A percentile compares a stretch with the other conserved stretches of the same genome.
Conservation (phyloP, 2,329 filamentous ascomycete genomes). For the Acephala macrosclerotiorum region DNA sequence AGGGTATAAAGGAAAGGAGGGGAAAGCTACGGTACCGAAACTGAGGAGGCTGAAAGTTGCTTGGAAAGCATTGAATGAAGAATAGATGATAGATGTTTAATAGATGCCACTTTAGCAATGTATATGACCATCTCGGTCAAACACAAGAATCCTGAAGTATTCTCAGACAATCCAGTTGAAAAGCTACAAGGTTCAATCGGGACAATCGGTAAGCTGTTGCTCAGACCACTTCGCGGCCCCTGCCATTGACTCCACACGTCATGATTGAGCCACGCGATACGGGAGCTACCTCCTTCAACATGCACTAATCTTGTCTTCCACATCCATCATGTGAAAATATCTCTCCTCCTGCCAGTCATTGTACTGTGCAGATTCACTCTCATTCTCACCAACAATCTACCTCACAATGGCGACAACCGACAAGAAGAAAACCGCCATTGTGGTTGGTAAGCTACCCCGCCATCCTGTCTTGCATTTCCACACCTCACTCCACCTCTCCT, state of each 20-base stretch:
- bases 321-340: slow-evolving; percentile 35
- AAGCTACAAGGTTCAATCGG: neutral
- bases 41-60: slow-evolving; percentile 60
- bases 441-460: slow-evolving; percentile 54
- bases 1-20: slow-evolving; percentile 51
- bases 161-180: neutral
- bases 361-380: slow-evolving; percentile 22
- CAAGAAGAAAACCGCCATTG: slow-evolving; percentile 55
- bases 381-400: neutral
- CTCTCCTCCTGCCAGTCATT: slow-evolving; percentile 23
- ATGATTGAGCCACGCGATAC: slow-evolving; percentile 25
- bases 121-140: neutral
- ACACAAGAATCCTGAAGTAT: neutral
- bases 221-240: slow-evolving; percentile 16
- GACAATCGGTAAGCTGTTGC: slow-evolving; percentile 4
- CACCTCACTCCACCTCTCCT: neutral
- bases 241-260: slow-evolving; percentile 15
- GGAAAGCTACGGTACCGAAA: slow-evolving; percentile 53
- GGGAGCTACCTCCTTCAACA: slow-evolving; percentile 22
- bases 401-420: slow-evolving; percentile 39
- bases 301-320: slow-evolving; percentile 20
- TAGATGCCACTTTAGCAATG: slow-evolving; percentile 13
- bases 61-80: slow-evolving; percentile 58
- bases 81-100: slow-evolving; percentile 22
- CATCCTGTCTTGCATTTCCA: neutral